A percentile compares a stretch with the other conserved stretches of the same genome.
Evolutionary conservation across 2,329 filamentous ascomycete species (phyloP).

Genomic region (Ramularia collo-cygni): DNA sequence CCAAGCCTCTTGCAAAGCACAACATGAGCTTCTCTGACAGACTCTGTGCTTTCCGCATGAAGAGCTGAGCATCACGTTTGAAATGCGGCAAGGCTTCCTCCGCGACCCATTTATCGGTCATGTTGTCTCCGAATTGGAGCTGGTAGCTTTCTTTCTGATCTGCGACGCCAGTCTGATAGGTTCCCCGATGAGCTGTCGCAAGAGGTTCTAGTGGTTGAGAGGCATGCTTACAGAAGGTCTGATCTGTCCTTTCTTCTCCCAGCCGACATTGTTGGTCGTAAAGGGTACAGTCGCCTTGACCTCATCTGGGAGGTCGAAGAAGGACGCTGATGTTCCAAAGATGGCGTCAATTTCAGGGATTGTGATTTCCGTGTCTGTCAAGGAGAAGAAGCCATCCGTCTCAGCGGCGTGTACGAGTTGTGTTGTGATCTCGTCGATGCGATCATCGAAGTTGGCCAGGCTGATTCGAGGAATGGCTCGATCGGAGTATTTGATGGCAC

Average conservation of each 20-base stretch:
- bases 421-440: slow-evolving; percentile 48
- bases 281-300: slow-evolving; percentile 51
- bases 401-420: slow-evolving; percentile 50
- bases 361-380: slow-evolving; percentile 51
- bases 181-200: too few relatives aligned
- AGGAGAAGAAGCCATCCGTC: slow-evolving; percentile 54
- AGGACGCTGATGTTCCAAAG: slow-evolving; percentile 45
- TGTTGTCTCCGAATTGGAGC: slow-evolving; percentile 53
- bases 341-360: slow-evolving; percentile 44
- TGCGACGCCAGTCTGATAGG: slow-evolving; percentile 47
- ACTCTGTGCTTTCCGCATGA: slow-evolving; percentile 50
- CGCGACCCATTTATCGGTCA: slow-evolving; percentile 47
- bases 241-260: slow-evolving; percentile 54
- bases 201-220: too few relatives aligned
- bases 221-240: slow-evolving; percentile 39
- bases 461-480: slow-evolving; percentile 48
- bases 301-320: slow-evolving; percentile 48
- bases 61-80: slow-evolving; percentile 37
- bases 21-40: slow-evolving; percentile 52
- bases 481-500: slow-evolving; percentile 33
- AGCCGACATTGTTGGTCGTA: slow-evolving; percentile 51
- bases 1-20: slow-evolving; percentile 52
- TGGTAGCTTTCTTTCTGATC: slow-evolving; percentile 59
- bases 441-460: slow-evolving; percentile 45
- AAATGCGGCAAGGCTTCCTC: slow-evolving; percentile 47